phyloP scores from a whole-genome alignment of 1,139 yeast genomes.

The Debaryomycetaceae sp. region DNA sequence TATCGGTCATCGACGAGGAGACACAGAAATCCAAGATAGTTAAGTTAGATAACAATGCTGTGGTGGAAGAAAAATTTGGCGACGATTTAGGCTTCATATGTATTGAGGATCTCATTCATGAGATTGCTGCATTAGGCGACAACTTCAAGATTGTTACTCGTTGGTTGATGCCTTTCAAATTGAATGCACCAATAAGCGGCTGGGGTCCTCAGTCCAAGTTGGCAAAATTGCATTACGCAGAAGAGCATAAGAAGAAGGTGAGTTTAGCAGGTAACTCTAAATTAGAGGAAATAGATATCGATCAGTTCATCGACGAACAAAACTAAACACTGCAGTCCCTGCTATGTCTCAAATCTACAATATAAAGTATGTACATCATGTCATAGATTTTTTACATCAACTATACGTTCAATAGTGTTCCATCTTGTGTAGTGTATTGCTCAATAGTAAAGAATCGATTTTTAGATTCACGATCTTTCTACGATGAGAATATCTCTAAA shows the following conservation, averaged over 20 bases:
- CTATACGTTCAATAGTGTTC: background rate
- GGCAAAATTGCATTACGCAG: conserved; percentile 45
- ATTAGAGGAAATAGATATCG: conserved; percentile 67
- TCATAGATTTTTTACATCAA: too few species aligned
- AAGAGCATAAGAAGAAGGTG: conserved; percentile 43
- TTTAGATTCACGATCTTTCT: background rate
- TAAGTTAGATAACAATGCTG: conserved; percentile 66
- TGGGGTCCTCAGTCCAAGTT: conserved; percentile 63
- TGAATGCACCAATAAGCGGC: conserved; percentile 69
- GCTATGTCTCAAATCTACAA: too few species aligned
- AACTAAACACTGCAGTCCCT: conserved; percentile 30
- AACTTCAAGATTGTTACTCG: conserved; percentile 55
- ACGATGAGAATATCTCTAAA: background rate
- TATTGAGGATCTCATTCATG: conserved; percentile 76
- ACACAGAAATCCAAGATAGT: conserved; percentile 25
- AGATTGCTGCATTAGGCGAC: conserved; percentile 59
- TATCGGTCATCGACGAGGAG: conserved; percentile 34
- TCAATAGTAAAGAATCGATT: conserved; percentile 1
- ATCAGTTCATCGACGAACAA: conserved; percentile 59
- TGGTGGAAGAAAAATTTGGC: conserved; percentile 71
- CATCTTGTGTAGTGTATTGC: background rate
- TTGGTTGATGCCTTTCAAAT: conserved; percentile 67
- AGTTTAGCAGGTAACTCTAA: conserved; percentile 65
- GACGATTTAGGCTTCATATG: conserved; percentile 66
- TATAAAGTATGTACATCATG: too few species aligned